Evolutionary conservation across 202 grass and related monocot genomes (phyloP).

Genomic region (Carex arenaria): DNA sequence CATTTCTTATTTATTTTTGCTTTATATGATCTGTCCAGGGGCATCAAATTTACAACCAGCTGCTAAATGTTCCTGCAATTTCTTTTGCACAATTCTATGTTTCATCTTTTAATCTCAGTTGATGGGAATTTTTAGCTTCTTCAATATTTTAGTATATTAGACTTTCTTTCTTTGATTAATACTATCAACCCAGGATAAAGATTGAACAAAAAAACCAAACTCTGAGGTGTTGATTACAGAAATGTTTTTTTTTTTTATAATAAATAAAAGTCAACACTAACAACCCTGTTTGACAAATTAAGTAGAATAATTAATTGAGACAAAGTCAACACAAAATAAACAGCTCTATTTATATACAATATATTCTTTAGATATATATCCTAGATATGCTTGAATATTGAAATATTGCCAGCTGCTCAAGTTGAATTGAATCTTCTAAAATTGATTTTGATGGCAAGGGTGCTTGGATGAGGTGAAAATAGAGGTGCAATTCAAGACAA

Average conservation of each 20-base stretch:
- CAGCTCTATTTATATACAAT: background rate
- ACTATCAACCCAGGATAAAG: background rate
- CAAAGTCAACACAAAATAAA: background rate
- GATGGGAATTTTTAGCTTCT: background rate
- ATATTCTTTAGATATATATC: background rate
- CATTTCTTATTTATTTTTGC: too few relatives aligned
- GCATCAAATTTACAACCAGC: background rate
- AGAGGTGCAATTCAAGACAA: background rate
- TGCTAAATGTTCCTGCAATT: background rate
- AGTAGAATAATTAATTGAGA: background rate
- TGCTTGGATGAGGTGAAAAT: background rate
- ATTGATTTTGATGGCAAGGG: background rate
- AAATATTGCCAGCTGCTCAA: background rate
- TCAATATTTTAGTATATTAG: background rate
- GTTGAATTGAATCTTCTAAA: background rate
- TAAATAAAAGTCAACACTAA: background rate
- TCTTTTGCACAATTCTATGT: background rate
- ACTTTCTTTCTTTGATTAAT: background rate
- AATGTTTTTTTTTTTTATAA: background rate
- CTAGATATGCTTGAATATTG: background rate
- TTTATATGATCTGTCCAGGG: background rate
- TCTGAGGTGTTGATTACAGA: background rate
- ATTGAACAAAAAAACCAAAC: background rate
- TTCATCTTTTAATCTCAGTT: background rate
- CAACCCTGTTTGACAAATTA: background rate